These are phyloP conservation scores for Sanghuangporus baumii DNA, from an alignment of 1,284 basidiomycete species.

Conservation along the genomic window DNA sequence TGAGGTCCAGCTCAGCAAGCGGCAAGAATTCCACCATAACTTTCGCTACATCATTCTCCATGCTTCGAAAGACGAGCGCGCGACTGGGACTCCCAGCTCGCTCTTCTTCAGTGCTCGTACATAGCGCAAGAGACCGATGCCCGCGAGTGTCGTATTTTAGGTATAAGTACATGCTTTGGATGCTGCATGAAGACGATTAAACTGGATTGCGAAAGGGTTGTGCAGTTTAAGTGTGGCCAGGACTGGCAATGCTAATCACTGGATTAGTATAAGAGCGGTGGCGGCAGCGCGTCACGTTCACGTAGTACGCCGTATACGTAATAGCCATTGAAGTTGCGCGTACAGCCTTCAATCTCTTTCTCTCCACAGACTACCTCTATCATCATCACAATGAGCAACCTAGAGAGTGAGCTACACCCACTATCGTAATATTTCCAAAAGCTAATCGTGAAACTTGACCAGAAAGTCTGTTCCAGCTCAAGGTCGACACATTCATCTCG, in stretches of 20 bases:
- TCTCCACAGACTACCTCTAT: not conserved
- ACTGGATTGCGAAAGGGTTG: not conserved
- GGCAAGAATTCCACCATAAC: constrained; percentile 81
- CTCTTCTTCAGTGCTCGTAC: constrained; percentile 63
- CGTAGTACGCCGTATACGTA: too few species aligned
- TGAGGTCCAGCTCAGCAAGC: constrained; percentile 64
- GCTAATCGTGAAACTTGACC: constrained; percentile 26
- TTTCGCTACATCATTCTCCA: constrained; percentile 49
- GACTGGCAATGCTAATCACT: not conserved
- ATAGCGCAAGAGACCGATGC: constrained; percentile 58
- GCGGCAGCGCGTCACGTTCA: too few species aligned
- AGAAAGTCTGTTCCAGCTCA: constrained; percentile 96
- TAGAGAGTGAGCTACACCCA: constrained; percentile 66
- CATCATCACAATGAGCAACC: constrained; percentile 64
- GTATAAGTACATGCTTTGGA: constrained; percentile 56
- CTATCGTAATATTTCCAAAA: not conserved
- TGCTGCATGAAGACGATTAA: not conserved
- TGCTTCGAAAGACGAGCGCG: constrained; percentile 66
- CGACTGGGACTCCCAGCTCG: constrained; percentile 48
- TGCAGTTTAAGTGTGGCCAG: not conserved
- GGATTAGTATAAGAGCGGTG: not conserved
- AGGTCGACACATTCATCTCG: constrained; percentile 44
- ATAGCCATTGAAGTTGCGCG: not conserved
- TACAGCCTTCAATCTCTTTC: not conserved
- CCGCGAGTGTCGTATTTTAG: constrained; percentile 48